Base-by-base conservation (phyloP, 768 basidiomycete species). In the Tulasnella sp. region DNA sequence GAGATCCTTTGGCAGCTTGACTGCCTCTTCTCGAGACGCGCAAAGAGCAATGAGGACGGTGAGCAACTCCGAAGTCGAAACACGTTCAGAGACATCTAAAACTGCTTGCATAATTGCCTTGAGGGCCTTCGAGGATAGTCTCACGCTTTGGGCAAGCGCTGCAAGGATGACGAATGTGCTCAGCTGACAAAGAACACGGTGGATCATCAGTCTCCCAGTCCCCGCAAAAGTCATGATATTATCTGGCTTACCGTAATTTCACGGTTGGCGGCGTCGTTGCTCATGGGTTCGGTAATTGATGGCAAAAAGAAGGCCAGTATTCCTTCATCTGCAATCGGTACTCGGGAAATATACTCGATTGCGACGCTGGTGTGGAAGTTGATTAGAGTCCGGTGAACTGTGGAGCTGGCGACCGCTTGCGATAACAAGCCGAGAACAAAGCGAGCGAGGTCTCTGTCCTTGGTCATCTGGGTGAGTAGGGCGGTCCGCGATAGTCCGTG, bases 301-400 rank as follows among this genome's bases (percentile, higher is more conserved):
- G 91, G 89, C 0, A 94, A 82, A 12, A 93, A 78, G 80, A 88
- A 87, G 0, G 90, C 91, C 17, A 91, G 82, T 0, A 87, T 86
- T 22, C 89, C 90, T 81, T 92, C 91, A 79, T 91, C 89, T 39
- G 93, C 80, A 4, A 81, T 79, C 74, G 90, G 86, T 40, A 82
- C 84, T 64, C 86, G 84, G 45, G 89, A 87, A 49, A 99, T 85
- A 80, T 92, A 96, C 52, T 93, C 94, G 40, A 96, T 88, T 64
- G 94, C 83, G 0, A 88, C 88, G 8, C 92, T 90, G 8, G 92
- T 88, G 82, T 94, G 93, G 84, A 98, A 98, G 0, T 90, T 90
- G 64, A 94, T 82, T 19, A 99, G 83, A 0, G 91, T 88, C 45
- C 90, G 90, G 81, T 97, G 90, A 71, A 77, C 82, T 80, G 89